Evolutionary conservation across 768 basidiomycete genomes (phyloP), one percentile per base, ranked within the genome.

Genomic region (Lactarius vividus): DNA sequence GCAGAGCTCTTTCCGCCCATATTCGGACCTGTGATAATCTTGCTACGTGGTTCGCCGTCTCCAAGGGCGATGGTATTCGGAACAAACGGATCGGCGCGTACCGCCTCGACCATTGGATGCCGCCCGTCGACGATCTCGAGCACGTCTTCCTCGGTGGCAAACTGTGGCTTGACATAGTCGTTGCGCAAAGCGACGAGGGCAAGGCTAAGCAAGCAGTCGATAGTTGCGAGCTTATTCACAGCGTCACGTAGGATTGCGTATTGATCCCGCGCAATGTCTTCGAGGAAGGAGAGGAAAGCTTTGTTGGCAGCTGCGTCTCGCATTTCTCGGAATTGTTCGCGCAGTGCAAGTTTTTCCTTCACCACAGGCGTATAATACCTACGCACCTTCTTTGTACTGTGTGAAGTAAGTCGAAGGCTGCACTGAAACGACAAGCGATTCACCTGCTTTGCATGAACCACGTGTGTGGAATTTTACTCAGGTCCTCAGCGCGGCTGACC

Each of bases 1-100:
- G 83, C 86, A 37, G 89, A 92, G 69, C 91, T 94, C 77, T 97
- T 97, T 46, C 90, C 91, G 62, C 91, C 90, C 90, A 92, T 91
- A 71, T 92, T 92, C 1, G 90, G 91, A 11, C 92, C 92, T 0
- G 91, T 94, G 67, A 94, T 89, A 56, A 92, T 83, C 74, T 88
- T 87, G 73, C 79, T 85, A 52, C 83, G 76, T 3, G 85, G 75
- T 23, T 77, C 73, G 16, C 73, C 79, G 20, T 78, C 82, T 9
- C 88, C 88, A 73, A 97, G 85, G 1, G 76, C 71, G 20, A 96
- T 75, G 15, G 86, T 83, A 74, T 97, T 98, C 3, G 94, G 88
- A 1, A 98, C 88, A 76, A 93, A 96, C 2, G 94, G 92, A 67
- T 91, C 86, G 1, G 87, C 77, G 44, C 86, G 80, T 26, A 95